Conservation (phyloP, 2,329 filamentous ascomycete genomes). For the Phyllosticta citribraziliensis region DNA sequence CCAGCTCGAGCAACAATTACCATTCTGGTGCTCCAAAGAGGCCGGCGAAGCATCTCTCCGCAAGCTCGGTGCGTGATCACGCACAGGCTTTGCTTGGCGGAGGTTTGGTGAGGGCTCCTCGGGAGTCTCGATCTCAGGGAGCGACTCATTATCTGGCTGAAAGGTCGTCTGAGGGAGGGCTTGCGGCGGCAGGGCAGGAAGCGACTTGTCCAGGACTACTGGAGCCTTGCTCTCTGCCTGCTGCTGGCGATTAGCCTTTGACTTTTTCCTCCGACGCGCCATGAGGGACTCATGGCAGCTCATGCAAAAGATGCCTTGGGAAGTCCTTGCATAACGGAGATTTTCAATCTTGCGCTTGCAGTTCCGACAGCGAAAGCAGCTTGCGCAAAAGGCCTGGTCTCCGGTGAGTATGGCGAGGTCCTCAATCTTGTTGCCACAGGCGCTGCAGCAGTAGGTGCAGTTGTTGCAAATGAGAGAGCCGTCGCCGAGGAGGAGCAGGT, state of each 20-base stretch:
- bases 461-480: conserved; percentile 98
- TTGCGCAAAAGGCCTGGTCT: conserved; percentile 95
- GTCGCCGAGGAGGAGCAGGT: conserved; percentile 91
- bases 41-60: conserved; percentile 29
- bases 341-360: conserved; percentile 99
- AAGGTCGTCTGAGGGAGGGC: conserved; percentile 53
- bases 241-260: conserved; percentile 41
- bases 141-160: conserved; percentile 45
- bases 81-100: conserved; percentile 12
- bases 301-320: conserved; percentile 99
- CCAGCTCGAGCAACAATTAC: conserved; percentile 15
- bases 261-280: conserved; percentile 81
- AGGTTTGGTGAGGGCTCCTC: conserved; percentile 19
- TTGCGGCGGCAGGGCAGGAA: conserved; percentile 80
- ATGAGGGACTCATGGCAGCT: conserved; percentile 95
- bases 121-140: conserved; percentile 54
- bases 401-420: conserved; percentile 94
- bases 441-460: conserved; percentile 97
- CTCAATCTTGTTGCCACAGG: conserved; percentile 95
- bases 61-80: conserved; percentile 20
- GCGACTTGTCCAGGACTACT: conserved; percentile 76
- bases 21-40: conserved; percentile 23
- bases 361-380: conserved; percentile 93
- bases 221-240: conserved; percentile 31
- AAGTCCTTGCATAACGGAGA: conserved; percentile 90